These are phyloP conservation scores for Crithidia bombi DNA, from an alignment of 208 protist genomes.

Conservation along the genomic window DNA sequence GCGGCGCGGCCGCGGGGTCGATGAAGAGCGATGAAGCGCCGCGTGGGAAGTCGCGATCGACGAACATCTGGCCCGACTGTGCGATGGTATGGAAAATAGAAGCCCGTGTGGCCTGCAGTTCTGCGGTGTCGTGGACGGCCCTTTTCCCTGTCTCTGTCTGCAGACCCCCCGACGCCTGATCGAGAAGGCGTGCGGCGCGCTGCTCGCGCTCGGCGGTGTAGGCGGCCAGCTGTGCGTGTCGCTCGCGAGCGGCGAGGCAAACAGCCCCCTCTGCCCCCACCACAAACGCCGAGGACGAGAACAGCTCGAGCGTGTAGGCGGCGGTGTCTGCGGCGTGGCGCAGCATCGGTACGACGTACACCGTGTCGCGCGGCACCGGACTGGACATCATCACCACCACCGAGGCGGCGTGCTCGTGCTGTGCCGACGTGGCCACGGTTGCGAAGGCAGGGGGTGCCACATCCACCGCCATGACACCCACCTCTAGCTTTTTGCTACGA, in stretches of 20 bases:
- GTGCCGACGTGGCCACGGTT: slow-evolving; percentile 39
- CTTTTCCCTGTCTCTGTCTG: background rate
- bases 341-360: slow-evolving; percentile 72
- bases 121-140: background rate
- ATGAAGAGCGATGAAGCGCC: slow-evolving; percentile 79
- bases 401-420: slow-evolving; percentile 26
- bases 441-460: slow-evolving; percentile 47
- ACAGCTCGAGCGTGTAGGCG: slow-evolving; percentile 67
- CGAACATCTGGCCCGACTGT: slow-evolving; percentile 48
- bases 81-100: slow-evolving; percentile 52
- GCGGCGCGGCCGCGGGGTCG: slow-evolving; percentile 53
- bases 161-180: background rate
- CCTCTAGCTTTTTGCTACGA: slow-evolving; percentile 38
- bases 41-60: slow-evolving; percentile 84
- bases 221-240: slow-evolving; percentile 39
- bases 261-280: slow-evolving; percentile 24
- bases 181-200: slow-evolving; percentile 18
- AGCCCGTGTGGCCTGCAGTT: slow-evolving; percentile 37
- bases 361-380: slow-evolving; percentile 22
- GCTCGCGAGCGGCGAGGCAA: slow-evolving; percentile 49
- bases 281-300: slow-evolving; percentile 59
- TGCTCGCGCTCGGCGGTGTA: slow-evolving; percentile 26
- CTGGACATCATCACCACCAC: no score
- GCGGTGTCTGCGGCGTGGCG: slow-evolving; percentile 63
- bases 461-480: slow-evolving; percentile 53